Conservation (phyloP, 257 asterid genomes). For the Salvia hispanica region DNA sequence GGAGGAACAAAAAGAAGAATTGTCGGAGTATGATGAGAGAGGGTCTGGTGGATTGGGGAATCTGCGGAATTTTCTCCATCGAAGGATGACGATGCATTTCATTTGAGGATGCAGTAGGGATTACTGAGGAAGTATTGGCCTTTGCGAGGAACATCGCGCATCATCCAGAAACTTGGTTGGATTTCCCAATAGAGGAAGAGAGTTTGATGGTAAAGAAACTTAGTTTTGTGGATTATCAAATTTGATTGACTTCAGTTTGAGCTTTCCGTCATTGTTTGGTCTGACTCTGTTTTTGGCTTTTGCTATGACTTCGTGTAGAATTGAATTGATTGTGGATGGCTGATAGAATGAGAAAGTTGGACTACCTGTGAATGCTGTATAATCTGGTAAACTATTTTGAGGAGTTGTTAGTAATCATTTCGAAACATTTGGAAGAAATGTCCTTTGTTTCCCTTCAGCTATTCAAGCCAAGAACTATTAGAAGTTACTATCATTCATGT, state of each 20-base stretch:
- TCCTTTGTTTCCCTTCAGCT: background rate
- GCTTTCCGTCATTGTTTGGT: slow-evolving; percentile 13
- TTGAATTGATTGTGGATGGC: slow-evolving; percentile 20
- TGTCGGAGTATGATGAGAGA: slow-evolving; percentile 32
- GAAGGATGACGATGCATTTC: slow-evolving; percentile 40
- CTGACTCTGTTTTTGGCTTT: slow-evolving; percentile 24
- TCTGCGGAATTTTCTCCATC: slow-evolving; percentile 15
- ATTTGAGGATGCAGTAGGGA: slow-evolving; percentile 65
- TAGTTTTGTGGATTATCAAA: slow-evolving; percentile 2
- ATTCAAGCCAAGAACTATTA: background rate
- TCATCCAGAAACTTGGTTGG: slow-evolving; percentile 99
- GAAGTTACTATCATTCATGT: no score
- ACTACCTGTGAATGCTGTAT: slow-evolving; percentile 5
- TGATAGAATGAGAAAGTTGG: slow-evolving; percentile 14
- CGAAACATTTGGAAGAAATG: background rate
- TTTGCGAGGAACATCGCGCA: slow-evolving; percentile 90
- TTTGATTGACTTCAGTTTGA: background rate
- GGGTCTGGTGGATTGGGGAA: slow-evolving; percentile 36
- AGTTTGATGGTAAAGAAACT: slow-evolving; percentile 62
- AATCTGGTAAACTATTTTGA: background rate
- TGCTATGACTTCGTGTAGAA: slow-evolving; percentile 11
- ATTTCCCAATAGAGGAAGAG: slow-evolving; percentile 96
- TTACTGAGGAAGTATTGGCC: slow-evolving; percentile 83
- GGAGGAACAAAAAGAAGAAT: slow-evolving; percentile 35
- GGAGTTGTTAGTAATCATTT: slow-evolving; percentile 9